Evolutionary conservation across 257 asterid species (phyloP), one percentile per base, ranked within the genome.

Genomic region (Coffea eugenioides): DNA sequence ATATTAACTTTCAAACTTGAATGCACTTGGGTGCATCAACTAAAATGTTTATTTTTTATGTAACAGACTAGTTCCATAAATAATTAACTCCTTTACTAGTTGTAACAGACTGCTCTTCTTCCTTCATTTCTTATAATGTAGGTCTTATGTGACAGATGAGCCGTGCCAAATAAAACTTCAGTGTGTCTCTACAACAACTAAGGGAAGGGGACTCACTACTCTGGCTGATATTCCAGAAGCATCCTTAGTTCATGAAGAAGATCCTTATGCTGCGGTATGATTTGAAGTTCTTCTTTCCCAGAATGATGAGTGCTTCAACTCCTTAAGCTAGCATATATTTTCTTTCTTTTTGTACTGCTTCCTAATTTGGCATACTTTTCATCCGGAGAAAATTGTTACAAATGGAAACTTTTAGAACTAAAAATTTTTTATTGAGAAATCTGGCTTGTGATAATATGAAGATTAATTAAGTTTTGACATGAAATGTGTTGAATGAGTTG

Each of bases 191-290:
- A 84, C 88, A 73, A 85, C 85, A 79, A 76, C 86, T 51, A 95
- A 91, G 86, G 99, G 99, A 74, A 89, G 97, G 87, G 98, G 94
- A 88, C 90, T 93, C 91, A 69, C 78, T 83, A 83, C 95, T 56
- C 82, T 54, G 69, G 69, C 84, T 70, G 90, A 91, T 85, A 87
- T 93, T 85, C 87, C 90, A 79, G 76, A 83, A 79, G 93, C 91
- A 84, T 87, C 98, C 82, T 83, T 95, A 85, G 83, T 95, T 88
- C 94, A 91, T 84, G 87, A 78, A 76, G 99, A 95, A 90, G 96
- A 93, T 82, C 98, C 98, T 75, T 89, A 87, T 84, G 94, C 97
- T 74, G 99, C 92, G 91, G 99, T 95, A 93, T 66, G 85, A 76
- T 67, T 77, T 76, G 71, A 16, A 75, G 62, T 71, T 41, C 23